These are phyloP conservation scores for Tulasnella sp. DNA, from an alignment of 768 basidiomycete species.

Conservation along the genomic window DNA sequence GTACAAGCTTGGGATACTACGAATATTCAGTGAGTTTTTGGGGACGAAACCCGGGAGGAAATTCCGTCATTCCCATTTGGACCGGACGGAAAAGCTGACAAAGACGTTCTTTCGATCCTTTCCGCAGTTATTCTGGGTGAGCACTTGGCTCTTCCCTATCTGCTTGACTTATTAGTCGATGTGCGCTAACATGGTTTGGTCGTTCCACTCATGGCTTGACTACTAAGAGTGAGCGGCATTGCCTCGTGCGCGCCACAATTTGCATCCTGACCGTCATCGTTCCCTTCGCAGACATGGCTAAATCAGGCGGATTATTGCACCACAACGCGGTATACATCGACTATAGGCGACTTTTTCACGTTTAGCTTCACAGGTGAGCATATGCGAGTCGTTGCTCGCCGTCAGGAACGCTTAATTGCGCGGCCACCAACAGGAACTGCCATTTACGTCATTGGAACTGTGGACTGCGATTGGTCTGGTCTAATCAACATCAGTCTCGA, in stretches of 20 bases:
- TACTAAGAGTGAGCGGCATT: not conserved
- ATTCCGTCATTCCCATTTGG: not conserved
- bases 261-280: not conserved
- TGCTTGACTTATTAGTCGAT: not conserved
- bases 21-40: not conserved
- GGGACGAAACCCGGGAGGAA: not conserved
- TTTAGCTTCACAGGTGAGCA: not conserved
- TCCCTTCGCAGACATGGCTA: not conserved
- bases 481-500: not conserved
- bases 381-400: not conserved
- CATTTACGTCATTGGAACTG: not conserved
- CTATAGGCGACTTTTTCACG: not conserved
- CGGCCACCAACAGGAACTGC: not conserved
- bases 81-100: not conserved
- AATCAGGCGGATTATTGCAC: not conserved
- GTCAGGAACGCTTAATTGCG: not conserved
- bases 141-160: not conserved
- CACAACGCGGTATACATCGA: not conserved
- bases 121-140: not conserved
- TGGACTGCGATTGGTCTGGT: conserved; percentile 6
- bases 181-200: not conserved
- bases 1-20: not conserved
- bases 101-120: not conserved
- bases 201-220: not conserved
- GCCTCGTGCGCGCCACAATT: not conserved